These are phyloP conservation scores for Raffaelea ambrosiae DNA, from an alignment of 2,329 filamentous ascomycete species.

Conservation along the genomic window DNA sequence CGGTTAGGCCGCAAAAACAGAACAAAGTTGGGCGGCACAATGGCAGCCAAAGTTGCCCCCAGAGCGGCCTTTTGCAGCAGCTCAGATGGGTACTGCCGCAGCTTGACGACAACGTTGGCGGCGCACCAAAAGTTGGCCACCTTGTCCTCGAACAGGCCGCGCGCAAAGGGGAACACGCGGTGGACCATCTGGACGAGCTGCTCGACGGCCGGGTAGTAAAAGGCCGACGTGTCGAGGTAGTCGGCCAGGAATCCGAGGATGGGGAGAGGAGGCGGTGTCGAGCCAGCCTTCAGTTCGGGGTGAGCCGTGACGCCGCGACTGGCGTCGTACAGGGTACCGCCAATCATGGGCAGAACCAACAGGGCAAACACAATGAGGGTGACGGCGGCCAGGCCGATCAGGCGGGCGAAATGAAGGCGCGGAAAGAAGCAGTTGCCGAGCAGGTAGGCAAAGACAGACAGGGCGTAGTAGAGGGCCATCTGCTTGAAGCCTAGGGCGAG, in stretches of 20 bases:
- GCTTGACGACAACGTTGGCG: constrained; percentile 80
- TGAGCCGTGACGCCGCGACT: constrained; percentile 53
- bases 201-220: constrained; percentile 66
- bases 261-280: constrained; percentile 53
- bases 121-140: constrained; percentile 98
- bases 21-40: constrained; percentile 69
- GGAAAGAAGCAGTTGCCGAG: constrained; percentile 80
- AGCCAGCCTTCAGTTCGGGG: constrained; percentile 47
- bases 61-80: constrained; percentile 72
- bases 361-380: constrained; percentile 67
- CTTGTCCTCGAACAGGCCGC: constrained; percentile 97
- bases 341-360: constrained; percentile 65
- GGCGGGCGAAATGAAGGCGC: constrained; percentile 54
- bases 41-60: constrained; percentile 63
- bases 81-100: constrained; percentile 62
- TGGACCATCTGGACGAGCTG: constrained; percentile 79
- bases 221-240: constrained; percentile 53
- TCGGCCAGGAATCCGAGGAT: constrained; percentile 35
- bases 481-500: constrained; percentile 95
- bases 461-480: constrained; percentile 97
- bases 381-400: constrained; percentile 65
- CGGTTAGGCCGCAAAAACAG: constrained; percentile 73
- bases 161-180: constrained; percentile 89
- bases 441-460: constrained; percentile 84
- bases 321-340: constrained; percentile 62